Evolutionary conservation across 1,284 basidiomycete species (phyloP).

Genomic region (Malassezia sympodialis): DNA sequence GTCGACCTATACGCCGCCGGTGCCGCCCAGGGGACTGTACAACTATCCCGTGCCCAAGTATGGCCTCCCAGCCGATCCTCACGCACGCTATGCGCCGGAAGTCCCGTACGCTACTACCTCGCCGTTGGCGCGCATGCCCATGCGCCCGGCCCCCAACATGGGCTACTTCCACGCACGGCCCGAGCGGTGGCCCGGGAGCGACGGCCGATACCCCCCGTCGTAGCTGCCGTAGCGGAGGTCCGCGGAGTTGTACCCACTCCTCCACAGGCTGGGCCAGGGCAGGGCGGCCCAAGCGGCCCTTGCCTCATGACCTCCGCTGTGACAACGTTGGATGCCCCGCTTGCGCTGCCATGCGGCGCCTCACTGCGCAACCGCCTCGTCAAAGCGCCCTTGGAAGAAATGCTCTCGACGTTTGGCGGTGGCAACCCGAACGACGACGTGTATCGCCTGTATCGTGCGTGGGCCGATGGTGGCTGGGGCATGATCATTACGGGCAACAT

Average conservation of each 20-base stretch:
- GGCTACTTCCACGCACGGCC: conserved; percentile 8
- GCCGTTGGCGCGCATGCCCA: neutral
- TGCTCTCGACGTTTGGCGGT: conserved; percentile 31
- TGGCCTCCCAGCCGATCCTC: neutral
- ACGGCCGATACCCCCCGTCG: neutral
- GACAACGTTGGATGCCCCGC: conserved; percentile 24
- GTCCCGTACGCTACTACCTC: neutral
- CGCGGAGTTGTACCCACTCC: neutral
- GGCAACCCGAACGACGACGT: conserved; percentile 51
- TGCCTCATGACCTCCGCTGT: neutral
- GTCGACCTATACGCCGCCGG: neutral
- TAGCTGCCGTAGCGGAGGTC: neutral
- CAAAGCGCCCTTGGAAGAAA: conserved; percentile 50
- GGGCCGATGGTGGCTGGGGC: conserved; percentile 72
- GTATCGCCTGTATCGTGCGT: conserved; percentile 61
- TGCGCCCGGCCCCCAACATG: conserved; percentile 9
- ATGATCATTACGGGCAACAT: conserved; percentile 81
- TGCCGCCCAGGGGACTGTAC: conserved; percentile 8
- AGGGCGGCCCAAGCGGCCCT: too few relatives aligned
- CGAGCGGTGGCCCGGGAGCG: conserved; percentile 1
- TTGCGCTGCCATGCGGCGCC: conserved; percentile 56
- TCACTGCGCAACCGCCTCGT: conserved; percentile 52
- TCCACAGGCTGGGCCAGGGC: neutral
- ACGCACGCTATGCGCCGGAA: neutral
- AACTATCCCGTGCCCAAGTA: conserved; percentile 6